These are phyloP conservation scores for Novymonas esmeraldas DNA, from an alignment of 208 protist genomes.

Conservation along the genomic window DNA sequence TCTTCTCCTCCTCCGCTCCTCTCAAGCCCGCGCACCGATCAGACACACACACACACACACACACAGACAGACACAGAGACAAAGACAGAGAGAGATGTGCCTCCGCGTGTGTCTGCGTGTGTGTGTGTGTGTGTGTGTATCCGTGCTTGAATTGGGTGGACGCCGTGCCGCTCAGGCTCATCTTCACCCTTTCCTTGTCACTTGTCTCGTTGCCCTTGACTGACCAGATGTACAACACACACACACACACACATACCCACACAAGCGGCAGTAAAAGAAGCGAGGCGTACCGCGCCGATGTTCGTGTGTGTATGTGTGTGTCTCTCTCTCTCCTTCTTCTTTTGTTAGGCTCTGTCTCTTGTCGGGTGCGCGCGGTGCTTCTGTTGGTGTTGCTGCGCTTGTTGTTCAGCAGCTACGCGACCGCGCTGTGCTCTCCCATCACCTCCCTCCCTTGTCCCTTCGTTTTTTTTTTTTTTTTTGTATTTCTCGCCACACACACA, in stretches of 20 bases:
- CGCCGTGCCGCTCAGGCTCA: not conserved
- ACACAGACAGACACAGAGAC: not conserved
- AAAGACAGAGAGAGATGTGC: not conserved
- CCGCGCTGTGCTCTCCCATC: not conserved
- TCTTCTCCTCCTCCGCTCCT: not conserved
- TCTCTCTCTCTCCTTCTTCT: not conserved
- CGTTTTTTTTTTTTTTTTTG: not conserved
- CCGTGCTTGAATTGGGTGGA: not conserved
- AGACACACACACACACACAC: not conserved
- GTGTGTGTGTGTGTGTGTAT: not conserved
- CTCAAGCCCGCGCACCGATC: not conserved
- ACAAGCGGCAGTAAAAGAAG: too few species aligned
- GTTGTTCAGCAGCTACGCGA: too few species aligned
- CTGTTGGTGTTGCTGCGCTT: too few species aligned
- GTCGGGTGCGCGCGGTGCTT: not conserved
- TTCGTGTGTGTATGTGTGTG: too few species aligned
- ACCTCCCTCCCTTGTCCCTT: not conserved
- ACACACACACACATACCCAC: not conserved
- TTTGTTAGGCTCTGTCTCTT: not conserved
- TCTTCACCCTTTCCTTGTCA: not conserved
- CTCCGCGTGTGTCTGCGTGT: not conserved
- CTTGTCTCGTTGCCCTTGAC: not conserved
- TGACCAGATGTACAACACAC: not conserved
- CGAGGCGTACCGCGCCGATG: too few species aligned
- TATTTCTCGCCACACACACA: not conserved